Percentiles rank a stretch among this genome's conserved stretches.
Conservation (phyloP, 495 filamentous ascomycete species). For the Hypoxylon perforatum region DNA sequence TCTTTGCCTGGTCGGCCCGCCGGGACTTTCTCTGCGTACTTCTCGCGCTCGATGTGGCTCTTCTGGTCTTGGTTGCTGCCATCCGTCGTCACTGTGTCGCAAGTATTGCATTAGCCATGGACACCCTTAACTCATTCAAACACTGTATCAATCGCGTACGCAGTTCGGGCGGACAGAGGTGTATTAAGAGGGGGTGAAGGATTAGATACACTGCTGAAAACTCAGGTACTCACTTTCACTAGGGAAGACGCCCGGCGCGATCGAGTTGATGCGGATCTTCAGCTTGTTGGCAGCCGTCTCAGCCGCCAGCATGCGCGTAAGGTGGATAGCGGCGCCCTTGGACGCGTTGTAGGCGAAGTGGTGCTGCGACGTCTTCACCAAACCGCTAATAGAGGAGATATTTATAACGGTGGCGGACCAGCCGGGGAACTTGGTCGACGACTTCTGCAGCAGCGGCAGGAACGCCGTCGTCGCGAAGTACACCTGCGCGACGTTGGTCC, state of each 20-base stretch:
- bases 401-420: conserved; percentile 78
- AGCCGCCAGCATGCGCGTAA: conserved; percentile 75
- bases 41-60: conserved; percentile 69
- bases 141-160: no score
- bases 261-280: conserved; percentile 77
- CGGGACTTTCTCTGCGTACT: conserved; percentile 69
- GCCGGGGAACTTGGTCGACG: conserved; percentile 56
- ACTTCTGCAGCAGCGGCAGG: conserved; percentile 74
- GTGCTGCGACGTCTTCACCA: conserved; percentile 75
- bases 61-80: conserved; percentile 68
- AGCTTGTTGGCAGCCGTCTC: conserved; percentile 77
- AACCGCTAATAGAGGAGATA: conserved; percentile 79
- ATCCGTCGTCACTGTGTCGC: conserved; percentile 60
- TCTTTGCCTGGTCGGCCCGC: conserved; percentile 73
- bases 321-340: conserved; percentile 81
- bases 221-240: conserved; percentile 65
- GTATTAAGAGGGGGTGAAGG: no score
- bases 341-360: conserved; percentile 80
- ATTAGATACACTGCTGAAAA: no score
- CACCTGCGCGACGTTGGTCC: conserved; percentile 82
- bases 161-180: no score
- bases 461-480: conserved; percentile 81
- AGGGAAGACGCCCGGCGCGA: conserved; percentile 80
- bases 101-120: conserved; percentile 51
- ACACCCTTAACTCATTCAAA: conserved; percentile 42